Base-by-base conservation (phyloP, 1,284 basidiomycete genomes). In the Moesziomyces sp. region DNA sequence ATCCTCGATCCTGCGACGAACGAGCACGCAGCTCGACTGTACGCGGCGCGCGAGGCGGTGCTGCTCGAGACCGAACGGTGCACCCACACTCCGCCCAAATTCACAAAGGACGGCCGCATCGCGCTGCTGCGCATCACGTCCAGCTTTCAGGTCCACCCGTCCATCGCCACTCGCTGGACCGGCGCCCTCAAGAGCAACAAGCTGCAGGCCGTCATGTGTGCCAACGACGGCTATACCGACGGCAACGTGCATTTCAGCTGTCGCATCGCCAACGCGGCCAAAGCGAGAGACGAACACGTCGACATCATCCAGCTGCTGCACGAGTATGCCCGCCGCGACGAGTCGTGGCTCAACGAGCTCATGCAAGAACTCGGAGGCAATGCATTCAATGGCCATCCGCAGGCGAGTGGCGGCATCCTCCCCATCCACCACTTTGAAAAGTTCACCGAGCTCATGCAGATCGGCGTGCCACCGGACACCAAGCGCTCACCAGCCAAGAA, bases 331-430 rank as follows among this genome's bases (percentile, higher is more conserved):
- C 69, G 74, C 18, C 35, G 42, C 10, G 77, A 79, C 56, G 47
- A 38, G 6, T 42, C 40, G 40, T 70, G 51, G 61, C 65, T 54
- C 45, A 26, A 16, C 30, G 16, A 46, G 43, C 40, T 63, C 13
- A 74, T 54, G 59, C 11, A 48, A 3, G 56, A n/a, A 13, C 33
- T 62, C 24, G 52, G 55, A 0, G 69, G 74, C 1, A 70, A 67
- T 28, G 72, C 68, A 13, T 77, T 77, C 40, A 65, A 67, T n/a
- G 78, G 76, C 7, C 78, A 79, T 55, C 60, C 60, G 0, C 70
- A 79, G 47, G 78, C 78, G 5, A 68, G 67, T 40, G 78, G 78
- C 16, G 75, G 75, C 14, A 79, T 78, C 45, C 65, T 79, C n/a
- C 73, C 78, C 14, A 68, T 42, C 26, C 55, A 56, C 19, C 68